A percentile compares a stretch with the other conserved stretches of the same genome.
phyloP scores from a whole-genome alignment of 129 eudicot genomes.

The Tanacetum coccineum region DNA sequence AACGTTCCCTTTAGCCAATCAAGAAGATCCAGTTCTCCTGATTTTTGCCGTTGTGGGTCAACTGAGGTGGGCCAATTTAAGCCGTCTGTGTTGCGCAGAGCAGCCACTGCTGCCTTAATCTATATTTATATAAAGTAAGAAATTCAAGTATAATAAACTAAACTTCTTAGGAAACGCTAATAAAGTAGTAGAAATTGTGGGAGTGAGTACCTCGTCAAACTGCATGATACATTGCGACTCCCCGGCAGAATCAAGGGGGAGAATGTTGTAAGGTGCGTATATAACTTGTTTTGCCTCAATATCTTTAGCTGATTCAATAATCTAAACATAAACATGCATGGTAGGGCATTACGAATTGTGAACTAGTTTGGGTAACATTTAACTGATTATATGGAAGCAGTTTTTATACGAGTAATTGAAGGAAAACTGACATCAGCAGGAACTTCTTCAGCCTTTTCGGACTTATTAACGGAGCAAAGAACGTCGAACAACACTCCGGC shows the following conservation, averaged over 20 bases:
- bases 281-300: conserved; percentile 52
- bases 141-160: not conserved
- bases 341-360: conserved; percentile 2
- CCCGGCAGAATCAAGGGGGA: conserved; percentile 64
- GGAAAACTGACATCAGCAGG: conserved; percentile 58
- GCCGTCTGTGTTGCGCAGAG: conserved; percentile 50
- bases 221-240: conserved; percentile 72
- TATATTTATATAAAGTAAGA: conserved; percentile 10
- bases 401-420: too few species aligned
- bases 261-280: conserved; percentile 47
- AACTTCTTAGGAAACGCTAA: not conserved
- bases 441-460: conserved; percentile 82
- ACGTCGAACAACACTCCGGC: conserved; percentile 85
- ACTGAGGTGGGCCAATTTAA: conserved; percentile 58
- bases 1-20: conserved; percentile 79
- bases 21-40: conserved; percentile 54
- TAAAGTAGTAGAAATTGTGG: not conserved
- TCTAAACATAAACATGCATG: conserved; percentile 1
- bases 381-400: not conserved
- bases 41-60: conserved; percentile 54
- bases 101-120: conserved; percentile 79
- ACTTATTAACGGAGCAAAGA: conserved; percentile 75
- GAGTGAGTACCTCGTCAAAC: conserved; percentile 35
- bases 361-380: not conserved
- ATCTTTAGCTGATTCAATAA: conserved; percentile 55